phyloP scores from a whole-genome alignment of 2,329 filamentous ascomycete genomes.

The Pseudogymnoascus sp. region DNA sequence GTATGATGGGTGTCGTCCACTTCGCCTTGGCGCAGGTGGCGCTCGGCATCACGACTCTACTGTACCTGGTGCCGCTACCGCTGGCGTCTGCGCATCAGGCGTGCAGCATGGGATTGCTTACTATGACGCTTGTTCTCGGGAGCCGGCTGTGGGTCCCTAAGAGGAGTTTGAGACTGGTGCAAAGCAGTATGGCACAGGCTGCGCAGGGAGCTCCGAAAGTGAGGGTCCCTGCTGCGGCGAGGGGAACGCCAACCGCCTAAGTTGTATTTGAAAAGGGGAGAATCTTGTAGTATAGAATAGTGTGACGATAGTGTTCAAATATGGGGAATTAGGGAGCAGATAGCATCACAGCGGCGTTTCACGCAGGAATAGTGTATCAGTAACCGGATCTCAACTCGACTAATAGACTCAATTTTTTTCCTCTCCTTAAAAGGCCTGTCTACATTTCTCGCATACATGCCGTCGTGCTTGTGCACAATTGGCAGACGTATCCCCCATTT shows the following conservation, averaged over 20 bases:
- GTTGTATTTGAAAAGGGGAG: neutral
- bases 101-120: conserved; percentile 76
- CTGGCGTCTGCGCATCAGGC: conserved; percentile 90
- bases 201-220: neutral
- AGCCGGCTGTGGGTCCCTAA: conserved; percentile 70
- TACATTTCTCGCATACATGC: conserved; percentile 3
- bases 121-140: conserved; percentile 71
- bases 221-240: neutral
- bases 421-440: neutral
- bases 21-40: conserved; percentile 74
- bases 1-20: conserved; percentile 72
- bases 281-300: neutral
- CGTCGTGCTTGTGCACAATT: neutral
- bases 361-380: neutral
- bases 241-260: neutral
- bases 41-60: conserved; percentile 81
- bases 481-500: neutral
- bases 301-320: conserved; percentile 7
- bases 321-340: neutral
- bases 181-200: conserved; percentile 27
- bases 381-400: conserved; percentile 10
- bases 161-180: conserved; percentile 53
- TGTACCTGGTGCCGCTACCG: conserved; percentile 87
- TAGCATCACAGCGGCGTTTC: conserved; percentile 1
- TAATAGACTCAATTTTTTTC: neutral